Base-by-base conservation (phyloP, 176 grass and related monocot genomes). In the Oryza rufipogon region DNA sequence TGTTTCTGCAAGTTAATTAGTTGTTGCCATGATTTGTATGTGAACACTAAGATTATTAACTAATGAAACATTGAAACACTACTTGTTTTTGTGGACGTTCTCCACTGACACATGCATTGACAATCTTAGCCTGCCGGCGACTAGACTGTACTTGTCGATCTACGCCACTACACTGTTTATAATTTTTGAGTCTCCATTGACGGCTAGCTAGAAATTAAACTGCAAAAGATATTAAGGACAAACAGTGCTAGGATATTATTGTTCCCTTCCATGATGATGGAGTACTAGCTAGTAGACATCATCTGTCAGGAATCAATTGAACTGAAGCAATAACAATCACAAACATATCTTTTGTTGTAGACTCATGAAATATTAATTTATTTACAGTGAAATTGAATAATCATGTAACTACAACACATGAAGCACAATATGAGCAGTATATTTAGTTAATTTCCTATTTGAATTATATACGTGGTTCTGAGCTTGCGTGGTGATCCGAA, bases 71-170 rank as follows among this genome's bases (percentile, higher is more conserved):
- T 15, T 76, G 45, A 72, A 72, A 28, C 56, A 17, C n/a, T 71
- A 17, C n/a, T 71, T 47, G 48, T 39, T 64, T 48, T 47, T 48
- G 17, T 12, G 9, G 34, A 19, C 33, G n/a, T 85, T 64, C 72
- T 67, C 13, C 71, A 75, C 58, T 48, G 39, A 42, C 71, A 74
- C 54, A 58, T 58, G 54, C 41, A 42, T 65, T 73, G 80, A 82
- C 52, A 71, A 81, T 72, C 7, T 45, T 61, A 46, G 58, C 9
- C 2, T 19, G 26, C 30, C 17, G 6, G n/a, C 3, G 42, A 38
- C 47, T 44, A 66, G 42, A 38, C 47, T 44, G 74, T 36, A 36
- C 56, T 75, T 68, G 44, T 52, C 45, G 45, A 47, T 47, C 65
- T 14, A 3, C 42, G 56, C 56, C 58, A 63, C 58, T 63, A 2